Conservation (phyloP, 2,329 filamentous ascomycete species). For the Colletotrichum melonis region DNA sequence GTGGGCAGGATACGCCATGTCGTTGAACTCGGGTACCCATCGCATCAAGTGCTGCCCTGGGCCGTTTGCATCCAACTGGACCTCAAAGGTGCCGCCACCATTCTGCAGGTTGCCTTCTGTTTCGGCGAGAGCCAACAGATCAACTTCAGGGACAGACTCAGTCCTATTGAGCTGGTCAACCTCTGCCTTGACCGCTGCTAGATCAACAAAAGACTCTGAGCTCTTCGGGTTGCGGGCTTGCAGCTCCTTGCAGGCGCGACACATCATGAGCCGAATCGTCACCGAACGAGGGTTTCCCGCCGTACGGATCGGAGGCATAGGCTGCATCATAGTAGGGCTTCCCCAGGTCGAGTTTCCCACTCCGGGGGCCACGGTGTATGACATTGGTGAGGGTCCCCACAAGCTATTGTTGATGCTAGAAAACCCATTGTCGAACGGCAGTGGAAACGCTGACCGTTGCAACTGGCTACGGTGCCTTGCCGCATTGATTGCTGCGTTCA, state of each 20-base stretch:
- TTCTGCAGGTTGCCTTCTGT: slow-evolving; percentile 89
- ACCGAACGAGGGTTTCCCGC: slow-evolving; percentile 49
- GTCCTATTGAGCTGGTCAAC: slow-evolving; percentile 41
- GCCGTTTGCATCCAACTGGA: slow-evolving; percentile 62
- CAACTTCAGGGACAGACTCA: slow-evolving; percentile 62
- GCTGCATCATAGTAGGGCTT: slow-evolving; percentile 21
- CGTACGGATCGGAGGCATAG: slow-evolving; percentile 29
- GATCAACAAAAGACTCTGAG: slow-evolving; percentile 75
- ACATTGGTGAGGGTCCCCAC: slow-evolving; percentile 52
- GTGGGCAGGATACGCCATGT: slow-evolving; percentile 49
- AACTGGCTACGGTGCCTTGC: slow-evolving; percentile 59
- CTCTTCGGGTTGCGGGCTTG: slow-evolving; percentile 51
- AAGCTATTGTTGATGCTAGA: slow-evolving; percentile 48
- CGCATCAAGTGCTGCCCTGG: slow-evolving; percentile 58
- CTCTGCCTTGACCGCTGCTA: slow-evolving; percentile 74
- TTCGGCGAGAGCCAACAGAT: slow-evolving; percentile 87
- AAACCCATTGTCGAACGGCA: slow-evolving; percentile 55
- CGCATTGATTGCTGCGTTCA: slow-evolving; percentile 42
- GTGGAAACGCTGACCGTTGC: slow-evolving; percentile 57
- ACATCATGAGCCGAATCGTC: slow-evolving; percentile 78
- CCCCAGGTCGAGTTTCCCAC: slow-evolving; percentile 56
- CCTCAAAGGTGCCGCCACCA: slow-evolving; percentile 88
- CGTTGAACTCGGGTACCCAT: slow-evolving; percentile 65
- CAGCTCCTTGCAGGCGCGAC: slow-evolving; percentile 79
- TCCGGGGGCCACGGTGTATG: slow-evolving; percentile 57